Conservation (phyloP, 1,139 yeast species). For the Protomyces pachydermus region DNA sequence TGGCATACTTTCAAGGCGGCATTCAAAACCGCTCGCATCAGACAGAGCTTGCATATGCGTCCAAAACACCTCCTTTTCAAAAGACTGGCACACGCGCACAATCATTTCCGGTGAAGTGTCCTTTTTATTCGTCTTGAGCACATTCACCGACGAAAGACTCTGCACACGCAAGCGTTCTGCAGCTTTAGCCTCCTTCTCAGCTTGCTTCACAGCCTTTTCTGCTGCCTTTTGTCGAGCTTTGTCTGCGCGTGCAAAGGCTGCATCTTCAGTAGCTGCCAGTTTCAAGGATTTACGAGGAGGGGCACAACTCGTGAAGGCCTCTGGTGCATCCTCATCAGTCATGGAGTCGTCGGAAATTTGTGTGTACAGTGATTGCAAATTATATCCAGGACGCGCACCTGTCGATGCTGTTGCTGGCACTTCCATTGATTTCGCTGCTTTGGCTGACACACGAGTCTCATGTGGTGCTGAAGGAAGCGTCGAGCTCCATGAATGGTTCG, state of each 20-base stretch:
- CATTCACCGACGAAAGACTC: slow-evolving; percentile 30
- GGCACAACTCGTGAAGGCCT: not conserved
- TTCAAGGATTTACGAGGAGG: not conserved
- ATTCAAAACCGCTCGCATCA: slow-evolving; percentile 10
- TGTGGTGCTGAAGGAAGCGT: not conserved
- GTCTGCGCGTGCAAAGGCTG: not conserved
- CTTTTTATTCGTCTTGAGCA: slow-evolving; percentile 28
- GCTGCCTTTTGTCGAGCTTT: slow-evolving; percentile 2
- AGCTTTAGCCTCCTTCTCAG: slow-evolving; percentile 18
- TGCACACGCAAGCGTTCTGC: slow-evolving; percentile 15
- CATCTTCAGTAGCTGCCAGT: not conserved
- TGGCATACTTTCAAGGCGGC: slow-evolving; percentile 13
- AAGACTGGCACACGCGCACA: slow-evolving; percentile 30
- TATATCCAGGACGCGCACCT: not conserved
- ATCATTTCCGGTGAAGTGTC: slow-evolving; percentile 33
- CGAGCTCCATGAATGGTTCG: not conserved
- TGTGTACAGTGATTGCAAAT: not conserved
- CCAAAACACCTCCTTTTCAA: slow-evolving; percentile 27
- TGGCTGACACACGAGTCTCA: not conserved
- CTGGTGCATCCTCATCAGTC: not conserved
- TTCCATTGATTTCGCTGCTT: not conserved
- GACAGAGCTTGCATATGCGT: slow-evolving; percentile 27
- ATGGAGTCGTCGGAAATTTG: not conserved
- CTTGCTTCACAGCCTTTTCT: slow-evolving; percentile 24
- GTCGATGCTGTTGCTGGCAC: no score